These are phyloP conservation scores for Fragilaria radians DNA, from an alignment of 108 stramenopile species.

Conservation along the genomic window DNA sequence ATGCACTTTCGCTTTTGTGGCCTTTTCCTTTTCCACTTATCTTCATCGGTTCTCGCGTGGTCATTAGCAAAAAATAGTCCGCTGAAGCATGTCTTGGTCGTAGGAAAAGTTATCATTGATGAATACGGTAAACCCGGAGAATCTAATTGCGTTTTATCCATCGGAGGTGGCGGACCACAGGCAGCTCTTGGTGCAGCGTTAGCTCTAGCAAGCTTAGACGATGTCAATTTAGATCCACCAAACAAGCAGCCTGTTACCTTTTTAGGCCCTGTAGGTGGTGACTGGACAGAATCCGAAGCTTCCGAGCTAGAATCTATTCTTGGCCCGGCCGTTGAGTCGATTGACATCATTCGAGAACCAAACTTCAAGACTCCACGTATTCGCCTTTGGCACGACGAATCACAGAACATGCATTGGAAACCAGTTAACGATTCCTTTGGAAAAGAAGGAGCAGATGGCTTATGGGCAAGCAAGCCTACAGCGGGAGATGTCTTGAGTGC, in stretches of 20 bases:
- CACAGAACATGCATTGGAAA: constrained; percentile 34
- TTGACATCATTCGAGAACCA: constrained; percentile 21
- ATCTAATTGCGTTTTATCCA: neutral
- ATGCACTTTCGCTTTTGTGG: too few species aligned
- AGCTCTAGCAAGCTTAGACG: constrained; percentile 21
- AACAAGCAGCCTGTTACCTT: constrained; percentile 27
- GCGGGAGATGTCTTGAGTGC: constrained; percentile 23
- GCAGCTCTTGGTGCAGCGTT: constrained; percentile 43
- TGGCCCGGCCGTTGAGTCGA: constrained; percentile 13
- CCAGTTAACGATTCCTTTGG: constrained; percentile 51
- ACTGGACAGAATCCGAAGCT: constrained; percentile 24
- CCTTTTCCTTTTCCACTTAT: too few species aligned
- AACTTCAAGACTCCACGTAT: constrained; percentile 39
- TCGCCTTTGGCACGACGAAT: constrained; percentile 48
- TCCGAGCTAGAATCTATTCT: constrained; percentile 12
- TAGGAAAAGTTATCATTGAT: constrained; percentile 48
- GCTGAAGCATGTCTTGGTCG: constrained; percentile 11
- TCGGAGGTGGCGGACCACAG: constrained; percentile 58
- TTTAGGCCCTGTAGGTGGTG: constrained; percentile 32
- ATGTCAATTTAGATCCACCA: constrained; percentile 13
- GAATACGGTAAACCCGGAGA: constrained; percentile 27
- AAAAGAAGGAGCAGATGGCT: constrained; percentile 31
- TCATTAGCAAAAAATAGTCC: too few species aligned
- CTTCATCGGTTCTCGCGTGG: too few species aligned
- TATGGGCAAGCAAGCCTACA: constrained; percentile 41